phyloP scores from a whole-genome alignment of 2,329 filamentous ascomycete genomes.

The Stagonosporopsis tanaceti region DNA sequence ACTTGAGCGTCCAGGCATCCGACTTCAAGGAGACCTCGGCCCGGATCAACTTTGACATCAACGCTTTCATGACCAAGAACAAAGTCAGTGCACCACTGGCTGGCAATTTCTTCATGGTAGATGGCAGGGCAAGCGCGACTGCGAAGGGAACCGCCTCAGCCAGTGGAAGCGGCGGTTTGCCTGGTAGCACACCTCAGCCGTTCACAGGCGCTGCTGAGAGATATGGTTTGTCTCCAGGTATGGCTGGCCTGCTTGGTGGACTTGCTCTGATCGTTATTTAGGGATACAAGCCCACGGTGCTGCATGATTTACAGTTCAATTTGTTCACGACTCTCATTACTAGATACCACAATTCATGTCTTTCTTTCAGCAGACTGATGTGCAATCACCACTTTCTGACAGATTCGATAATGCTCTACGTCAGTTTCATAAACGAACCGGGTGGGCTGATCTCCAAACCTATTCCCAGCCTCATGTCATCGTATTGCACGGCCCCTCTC shows the following conservation, averaged over 20 bases:
- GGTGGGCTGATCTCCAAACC: not conserved
- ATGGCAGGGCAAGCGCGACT: slow-evolving; percentile 33
- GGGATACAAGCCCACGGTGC: not conserved
- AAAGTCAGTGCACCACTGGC: slow-evolving; percentile 39
- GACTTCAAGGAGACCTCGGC: slow-evolving; percentile 32
- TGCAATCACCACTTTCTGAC: not conserved
- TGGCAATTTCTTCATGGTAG: slow-evolving; percentile 47
- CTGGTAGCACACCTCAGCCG: slow-evolving; percentile 22
- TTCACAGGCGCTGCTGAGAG: slow-evolving; percentile 27
- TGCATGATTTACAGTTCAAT: not conserved
- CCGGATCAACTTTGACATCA: slow-evolving; percentile 42
- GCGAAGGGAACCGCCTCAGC: slow-evolving; percentile 23
- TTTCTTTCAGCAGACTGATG: not conserved
- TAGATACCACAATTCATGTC: slow-evolving; percentile 10
- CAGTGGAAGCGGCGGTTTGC: slow-evolving; percentile 30
- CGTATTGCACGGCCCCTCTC: slow-evolving; percentile 6
- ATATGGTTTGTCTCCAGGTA: slow-evolving; percentile 5
- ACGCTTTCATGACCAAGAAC: slow-evolving; percentile 36
- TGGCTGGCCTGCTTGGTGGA: slow-evolving; percentile 19
- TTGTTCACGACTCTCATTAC: not conserved
- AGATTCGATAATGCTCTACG: not conserved
- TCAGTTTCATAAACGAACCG: not conserved
- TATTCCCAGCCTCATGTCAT: not conserved
- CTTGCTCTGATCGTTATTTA: slow-evolving; percentile 18
- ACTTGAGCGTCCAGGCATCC: slow-evolving; percentile 30